phyloP scores from a whole-genome alignment of 495 filamentous ascomycete genomes.

The Penicillium pancosmium region DNA sequence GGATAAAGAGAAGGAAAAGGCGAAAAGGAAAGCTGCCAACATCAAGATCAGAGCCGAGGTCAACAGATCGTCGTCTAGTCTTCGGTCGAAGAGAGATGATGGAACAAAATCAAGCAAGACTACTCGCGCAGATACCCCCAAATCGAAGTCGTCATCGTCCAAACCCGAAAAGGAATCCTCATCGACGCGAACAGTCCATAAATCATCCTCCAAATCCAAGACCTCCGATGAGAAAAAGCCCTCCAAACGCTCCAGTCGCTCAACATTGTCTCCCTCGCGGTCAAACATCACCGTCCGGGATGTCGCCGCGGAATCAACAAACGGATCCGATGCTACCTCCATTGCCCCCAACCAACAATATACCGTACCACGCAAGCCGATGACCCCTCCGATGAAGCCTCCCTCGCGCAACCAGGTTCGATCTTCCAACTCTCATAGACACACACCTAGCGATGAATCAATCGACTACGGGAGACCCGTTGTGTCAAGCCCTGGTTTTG shows the following conservation, averaged over 20 bases:
- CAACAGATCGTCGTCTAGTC: constrained; percentile 45
- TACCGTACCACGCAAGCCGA: constrained; percentile 41
- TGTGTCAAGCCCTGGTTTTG: constrained; percentile 34
- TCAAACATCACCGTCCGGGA: constrained; percentile 45
- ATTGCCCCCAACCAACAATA: constrained; percentile 62
- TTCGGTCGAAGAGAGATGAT: constrained; percentile 44
- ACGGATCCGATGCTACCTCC: constrained; percentile 67
- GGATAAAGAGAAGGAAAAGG: constrained; percentile 48
- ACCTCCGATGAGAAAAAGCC: constrained; percentile 33
- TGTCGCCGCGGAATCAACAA: constrained; percentile 44
- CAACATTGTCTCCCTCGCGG: constrained; percentile 35
- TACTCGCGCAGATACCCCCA: constrained; percentile 45
- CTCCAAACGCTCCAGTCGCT: constrained; percentile 40
- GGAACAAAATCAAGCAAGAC: constrained; percentile 43
- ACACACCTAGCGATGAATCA: constrained; percentile 41
- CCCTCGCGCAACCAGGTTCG: constrained; percentile 45
- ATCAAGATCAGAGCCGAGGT: constrained; percentile 47
- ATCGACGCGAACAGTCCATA: constrained; percentile 35
- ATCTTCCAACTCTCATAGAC: constrained; percentile 40
- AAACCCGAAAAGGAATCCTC: constrained; percentile 36
- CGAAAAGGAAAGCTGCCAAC: constrained; percentile 28
- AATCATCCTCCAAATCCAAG: constrained; percentile 36
- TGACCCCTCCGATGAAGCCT: constrained; percentile 41
- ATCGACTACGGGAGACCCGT: constrained; percentile 46
- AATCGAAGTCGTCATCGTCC: constrained; percentile 34